A percentile compares a stretch with the other conserved stretches of the same genome.
phyloP scores from a whole-genome alignment of 1,284 basidiomycete genomes.

The Heterobasidion irregulare region DNA sequence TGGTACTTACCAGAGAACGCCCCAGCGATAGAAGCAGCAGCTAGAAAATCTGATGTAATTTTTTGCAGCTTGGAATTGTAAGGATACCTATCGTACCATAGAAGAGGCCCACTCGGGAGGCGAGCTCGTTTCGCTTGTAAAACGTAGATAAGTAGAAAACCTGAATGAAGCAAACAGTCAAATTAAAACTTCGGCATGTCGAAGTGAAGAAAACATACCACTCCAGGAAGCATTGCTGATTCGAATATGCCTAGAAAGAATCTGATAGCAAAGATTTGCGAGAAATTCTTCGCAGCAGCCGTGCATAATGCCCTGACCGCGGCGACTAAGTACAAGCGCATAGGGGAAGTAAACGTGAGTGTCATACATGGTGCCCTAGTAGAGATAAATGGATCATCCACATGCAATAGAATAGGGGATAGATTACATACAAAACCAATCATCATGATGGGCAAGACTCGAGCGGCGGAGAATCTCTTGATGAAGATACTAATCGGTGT shows the following conservation, averaged over 20 bases:
- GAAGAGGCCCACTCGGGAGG: conserved; percentile 1
- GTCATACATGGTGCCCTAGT: conserved; percentile 8
- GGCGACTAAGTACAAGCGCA: too few species aligned
- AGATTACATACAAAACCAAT: conserved; percentile 1
- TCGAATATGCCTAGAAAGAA: conserved; percentile 40
- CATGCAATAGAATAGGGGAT: not conserved
- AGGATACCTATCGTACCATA: not conserved
- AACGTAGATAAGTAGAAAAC: conserved; percentile 3
- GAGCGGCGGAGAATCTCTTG: conserved; percentile 1
- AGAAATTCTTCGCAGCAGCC: conserved; percentile 2
- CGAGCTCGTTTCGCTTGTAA: conserved; percentile 2
- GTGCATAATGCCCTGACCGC: conserved; percentile 1
- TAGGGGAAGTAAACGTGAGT: not conserved
- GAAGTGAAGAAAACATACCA: not conserved
- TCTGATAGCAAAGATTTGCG: conserved; percentile 36
- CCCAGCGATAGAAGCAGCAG: not conserved
- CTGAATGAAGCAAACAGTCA: not conserved
- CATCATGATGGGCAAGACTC: conserved; percentile 3
- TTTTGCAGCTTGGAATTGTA: not conserved
- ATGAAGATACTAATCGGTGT: conserved; percentile 3
- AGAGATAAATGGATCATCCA: conserved; percentile 10
- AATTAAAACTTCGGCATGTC: not conserved
- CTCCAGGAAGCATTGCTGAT: conserved; percentile 34
- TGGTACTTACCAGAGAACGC: conserved; percentile 1
- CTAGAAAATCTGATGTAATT: not conserved